phyloP scores from a whole-genome alignment of 1,284 basidiomycete species.

The Cryptococcus hybrid region DNA sequence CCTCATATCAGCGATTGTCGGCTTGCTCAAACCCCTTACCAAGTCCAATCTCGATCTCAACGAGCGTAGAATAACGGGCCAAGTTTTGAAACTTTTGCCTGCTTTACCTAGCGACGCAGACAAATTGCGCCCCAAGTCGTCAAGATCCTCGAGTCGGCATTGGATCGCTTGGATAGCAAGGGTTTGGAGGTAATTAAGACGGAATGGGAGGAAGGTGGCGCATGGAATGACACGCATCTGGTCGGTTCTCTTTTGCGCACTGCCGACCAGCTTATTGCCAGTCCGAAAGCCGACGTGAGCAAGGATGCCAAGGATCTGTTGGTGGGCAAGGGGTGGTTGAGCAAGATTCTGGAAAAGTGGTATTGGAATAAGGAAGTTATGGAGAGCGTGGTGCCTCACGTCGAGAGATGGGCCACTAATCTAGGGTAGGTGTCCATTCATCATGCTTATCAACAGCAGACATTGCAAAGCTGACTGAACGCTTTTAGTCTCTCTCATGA shows the following conservation, averaged over 20 bases:
- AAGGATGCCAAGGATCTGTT: conserved; percentile 17
- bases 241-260: conserved; percentile 22
- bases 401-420: conserved; percentile 40
- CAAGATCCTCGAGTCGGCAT: conserved; percentile 7
- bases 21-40: conserved; percentile 7
- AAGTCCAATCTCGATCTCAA: conserved; percentile 7
- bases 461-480: background rate
- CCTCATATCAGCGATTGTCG: conserved; percentile 28
- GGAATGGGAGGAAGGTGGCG: conserved; percentile 23
- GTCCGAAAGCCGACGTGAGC: conserved; percentile 9
- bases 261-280: conserved; percentile 14
- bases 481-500: conserved; percentile 5
- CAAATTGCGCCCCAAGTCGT: conserved; percentile 18
- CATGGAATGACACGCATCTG: conserved; percentile 38
- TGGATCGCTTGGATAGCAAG: background rate
- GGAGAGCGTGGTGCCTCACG: conserved; percentile 56
- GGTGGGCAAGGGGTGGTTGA: conserved; percentile 50
- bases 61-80: conserved; percentile 28
- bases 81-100: conserved; percentile 32
- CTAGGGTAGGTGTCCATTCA: conserved; percentile 14
- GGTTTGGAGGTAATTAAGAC: background rate
- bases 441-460: background rate
- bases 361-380: conserved; percentile 59
- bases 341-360: conserved; percentile 57
- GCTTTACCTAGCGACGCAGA: conserved; percentile 25